These are phyloP conservation scores for Suhomyces coccinellae DNA, from an alignment of 1,139 yeast genomes.

Conservation along the genomic window DNA sequence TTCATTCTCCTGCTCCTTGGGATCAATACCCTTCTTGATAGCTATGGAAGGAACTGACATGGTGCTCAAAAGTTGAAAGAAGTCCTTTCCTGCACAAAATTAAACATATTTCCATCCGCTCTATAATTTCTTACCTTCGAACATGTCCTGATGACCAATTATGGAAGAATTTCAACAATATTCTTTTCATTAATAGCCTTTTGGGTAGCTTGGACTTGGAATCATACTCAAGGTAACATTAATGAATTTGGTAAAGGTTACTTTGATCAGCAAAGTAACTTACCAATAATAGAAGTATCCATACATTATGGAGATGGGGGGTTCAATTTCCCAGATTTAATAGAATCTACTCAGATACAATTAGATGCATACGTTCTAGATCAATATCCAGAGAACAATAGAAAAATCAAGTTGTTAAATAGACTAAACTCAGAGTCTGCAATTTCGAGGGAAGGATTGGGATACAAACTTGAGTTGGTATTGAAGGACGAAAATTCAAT, in stretches of 20 bases:
- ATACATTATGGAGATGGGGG: slow-evolving; percentile 39
- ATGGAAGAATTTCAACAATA: no score
- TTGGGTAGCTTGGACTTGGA: no score
- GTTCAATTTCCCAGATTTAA: slow-evolving; percentile 49
- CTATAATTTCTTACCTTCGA: no score
- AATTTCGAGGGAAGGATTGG: slow-evolving; percentile 7
- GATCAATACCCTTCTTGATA: slow-evolving; percentile 34
- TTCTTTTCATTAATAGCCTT: no score
- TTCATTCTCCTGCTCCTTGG: slow-evolving; percentile 64
- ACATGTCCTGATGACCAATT: no score
- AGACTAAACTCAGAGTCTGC: slow-evolving; percentile 14
- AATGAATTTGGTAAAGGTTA: no score
- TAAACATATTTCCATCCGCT: no score
- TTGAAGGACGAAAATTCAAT: slow-evolving; percentile 35
- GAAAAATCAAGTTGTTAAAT: slow-evolving; percentile 10
- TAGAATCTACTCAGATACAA: slow-evolving; percentile 44
- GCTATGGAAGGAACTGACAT: slow-evolving; percentile 37
- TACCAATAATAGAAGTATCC: slow-evolving; percentile 25
- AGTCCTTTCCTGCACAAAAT: background rate
- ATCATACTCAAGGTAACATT: no score
- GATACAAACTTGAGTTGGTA: slow-evolving; percentile 29
- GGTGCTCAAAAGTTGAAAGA: background rate
- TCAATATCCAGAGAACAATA: slow-evolving; percentile 16
- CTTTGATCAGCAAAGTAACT: no score
- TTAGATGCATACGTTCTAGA: slow-evolving; percentile 20